These are phyloP conservation scores for Lactarius quietus DNA, from an alignment of 768 basidiomycete genomes.

Conservation along the genomic window DNA sequence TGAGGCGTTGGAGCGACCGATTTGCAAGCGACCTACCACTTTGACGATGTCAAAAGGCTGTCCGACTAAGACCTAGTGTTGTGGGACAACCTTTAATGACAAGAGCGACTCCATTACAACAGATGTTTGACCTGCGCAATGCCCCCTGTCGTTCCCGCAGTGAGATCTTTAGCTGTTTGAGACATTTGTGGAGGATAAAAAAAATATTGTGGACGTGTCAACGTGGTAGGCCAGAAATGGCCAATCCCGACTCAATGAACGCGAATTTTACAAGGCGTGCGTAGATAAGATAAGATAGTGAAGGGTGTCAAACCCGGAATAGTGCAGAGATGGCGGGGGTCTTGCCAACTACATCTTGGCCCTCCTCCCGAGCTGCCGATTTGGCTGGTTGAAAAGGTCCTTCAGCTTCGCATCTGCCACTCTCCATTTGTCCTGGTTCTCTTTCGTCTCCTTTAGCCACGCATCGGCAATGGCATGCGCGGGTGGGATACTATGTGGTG, in stretches of 20 bases:
- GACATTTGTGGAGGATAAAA: conserved; percentile 30
- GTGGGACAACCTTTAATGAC: conserved; percentile 21
- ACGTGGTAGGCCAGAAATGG: conserved; percentile 12
- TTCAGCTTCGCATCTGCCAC: conserved; percentile 48
- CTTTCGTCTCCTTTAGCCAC: conserved; percentile 60
- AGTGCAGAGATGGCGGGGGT: conserved; percentile 18
- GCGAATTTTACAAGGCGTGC: conserved; percentile 22
- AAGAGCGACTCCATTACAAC: conserved; percentile 9
- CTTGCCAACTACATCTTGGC: conserved; percentile 27
- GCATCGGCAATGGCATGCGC: conserved; percentile 64
- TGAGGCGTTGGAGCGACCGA: conserved; percentile 18
- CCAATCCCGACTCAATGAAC: conserved; percentile 20
- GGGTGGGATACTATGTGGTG: conserved; percentile 37
- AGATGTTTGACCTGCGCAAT: conserved; percentile 66
- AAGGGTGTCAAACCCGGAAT: background rate
- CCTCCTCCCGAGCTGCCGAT: conserved; percentile 39
- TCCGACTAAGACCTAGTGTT: conserved; percentile 71
- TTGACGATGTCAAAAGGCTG: conserved; percentile 98
- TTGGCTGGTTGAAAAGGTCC: conserved; percentile 48
- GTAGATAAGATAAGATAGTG: conserved; percentile 34
- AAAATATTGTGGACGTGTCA: background rate
- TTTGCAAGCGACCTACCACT: conserved; percentile 58
- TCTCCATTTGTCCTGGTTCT: conserved; percentile 59
- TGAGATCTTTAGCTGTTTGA: conserved; percentile 80
- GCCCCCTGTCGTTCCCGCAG: conserved; percentile 89